Percentiles rank a stretch among this genome's conserved stretches.
Evolutionary conservation across 768 basidiomycete species (phyloP).

Genomic region (Phanerochaete carnosa): DNA sequence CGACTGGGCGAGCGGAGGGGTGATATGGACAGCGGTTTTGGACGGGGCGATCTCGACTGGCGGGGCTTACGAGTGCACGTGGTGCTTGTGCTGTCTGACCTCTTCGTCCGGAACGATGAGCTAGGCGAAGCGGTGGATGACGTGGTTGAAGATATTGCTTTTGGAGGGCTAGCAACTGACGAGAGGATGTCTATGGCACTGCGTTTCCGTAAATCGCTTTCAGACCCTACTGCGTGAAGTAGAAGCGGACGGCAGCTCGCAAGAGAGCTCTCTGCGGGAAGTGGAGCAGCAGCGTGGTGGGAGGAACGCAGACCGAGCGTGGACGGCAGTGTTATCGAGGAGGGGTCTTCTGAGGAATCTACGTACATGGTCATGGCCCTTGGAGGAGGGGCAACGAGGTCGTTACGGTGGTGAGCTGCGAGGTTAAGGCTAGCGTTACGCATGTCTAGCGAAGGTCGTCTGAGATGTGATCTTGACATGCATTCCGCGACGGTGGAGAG

Average conservation of each 20-base stretch:
- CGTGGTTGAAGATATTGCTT: not conserved
- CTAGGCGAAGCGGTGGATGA: slow-evolving; percentile 10
- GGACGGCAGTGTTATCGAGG: slow-evolving; percentile 59
- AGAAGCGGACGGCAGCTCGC: slow-evolving; percentile 8
- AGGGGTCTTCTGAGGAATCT: slow-evolving; percentile 50
- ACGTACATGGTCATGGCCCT: slow-evolving; percentile 75
- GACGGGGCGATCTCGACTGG: slow-evolving; percentile 6
- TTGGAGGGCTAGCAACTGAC: slow-evolving; percentile 15
- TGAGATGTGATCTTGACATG: slow-evolving; percentile 12
- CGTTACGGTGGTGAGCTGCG: slow-evolving; percentile 47
- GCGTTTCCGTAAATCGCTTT: slow-evolving; percentile 10
- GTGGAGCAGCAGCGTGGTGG: slow-evolving; percentile 17
- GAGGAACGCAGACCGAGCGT: slow-evolving; percentile 59
- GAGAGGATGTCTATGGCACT: slow-evolving; percentile 22
- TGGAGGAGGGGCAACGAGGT: slow-evolving; percentile 65
- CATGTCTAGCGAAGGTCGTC: slow-evolving; percentile 21
- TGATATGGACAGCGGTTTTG: slow-evolving; percentile 6
- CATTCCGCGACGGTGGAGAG: slow-evolving; percentile 16
- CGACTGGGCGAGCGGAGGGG: slow-evolving; percentile 16
- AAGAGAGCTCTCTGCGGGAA: slow-evolving; percentile 10
- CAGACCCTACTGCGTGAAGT: slow-evolving; percentile 6
- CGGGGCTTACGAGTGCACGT: slow-evolving; percentile 15
- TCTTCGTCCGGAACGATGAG: slow-evolving; percentile 7
- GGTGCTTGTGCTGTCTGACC: slow-evolving; percentile 4
- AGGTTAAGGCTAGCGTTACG: slow-evolving; percentile 45